Evolutionary conservation across 1,284 basidiomycete species (phyloP).

Genomic region (Ceratobasidium sp.): DNA sequence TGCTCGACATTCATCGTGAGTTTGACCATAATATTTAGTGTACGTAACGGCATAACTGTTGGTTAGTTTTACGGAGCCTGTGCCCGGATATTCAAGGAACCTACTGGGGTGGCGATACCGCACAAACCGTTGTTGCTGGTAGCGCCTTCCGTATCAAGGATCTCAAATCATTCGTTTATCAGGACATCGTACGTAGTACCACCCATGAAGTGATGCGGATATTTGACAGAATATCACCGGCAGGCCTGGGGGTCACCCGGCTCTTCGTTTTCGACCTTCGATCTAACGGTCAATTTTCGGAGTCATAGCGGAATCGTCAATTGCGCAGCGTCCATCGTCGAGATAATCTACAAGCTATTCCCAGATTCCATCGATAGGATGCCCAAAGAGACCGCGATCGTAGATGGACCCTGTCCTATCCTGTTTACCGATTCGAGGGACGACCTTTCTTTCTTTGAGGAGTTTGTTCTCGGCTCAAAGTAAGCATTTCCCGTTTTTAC

Average conservation of each 20-base stretch:
- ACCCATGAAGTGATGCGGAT: too few relatives aligned
- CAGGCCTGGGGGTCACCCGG: neutral
- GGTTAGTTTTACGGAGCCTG: slow-evolving; percentile 41
- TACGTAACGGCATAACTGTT: too few relatives aligned
- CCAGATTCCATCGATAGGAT: slow-evolving; percentile 45
- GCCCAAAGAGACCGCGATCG: slow-evolving; percentile 21
- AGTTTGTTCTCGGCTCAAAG: neutral
- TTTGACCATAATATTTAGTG: too few relatives aligned
- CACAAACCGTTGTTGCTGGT: slow-evolving; percentile 46
- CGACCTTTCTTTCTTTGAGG: neutral
- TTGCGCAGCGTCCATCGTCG: slow-evolving; percentile 41
- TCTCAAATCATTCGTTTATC: slow-evolving; percentile 39
- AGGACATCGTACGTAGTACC: slow-evolving; percentile 17
- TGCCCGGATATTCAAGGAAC: slow-evolving; percentile 44
- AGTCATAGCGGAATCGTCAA: slow-evolving; percentile 47
- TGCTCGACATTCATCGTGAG: slow-evolving; percentile 42
- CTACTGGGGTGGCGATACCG: slow-evolving; percentile 48
- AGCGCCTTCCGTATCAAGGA: slow-evolving; percentile 46
- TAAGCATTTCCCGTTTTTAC: neutral
- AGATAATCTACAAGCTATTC: slow-evolving; percentile 36
- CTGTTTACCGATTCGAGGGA: neutral
- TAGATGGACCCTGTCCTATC: slow-evolving; percentile 35
- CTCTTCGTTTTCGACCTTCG: slow-evolving; percentile 31
- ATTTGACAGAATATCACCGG: too few relatives aligned
- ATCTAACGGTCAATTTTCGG: slow-evolving; percentile 45